Base-by-base conservation (phyloP, 257 asterid genomes). In the Datura wrightii region DNA sequence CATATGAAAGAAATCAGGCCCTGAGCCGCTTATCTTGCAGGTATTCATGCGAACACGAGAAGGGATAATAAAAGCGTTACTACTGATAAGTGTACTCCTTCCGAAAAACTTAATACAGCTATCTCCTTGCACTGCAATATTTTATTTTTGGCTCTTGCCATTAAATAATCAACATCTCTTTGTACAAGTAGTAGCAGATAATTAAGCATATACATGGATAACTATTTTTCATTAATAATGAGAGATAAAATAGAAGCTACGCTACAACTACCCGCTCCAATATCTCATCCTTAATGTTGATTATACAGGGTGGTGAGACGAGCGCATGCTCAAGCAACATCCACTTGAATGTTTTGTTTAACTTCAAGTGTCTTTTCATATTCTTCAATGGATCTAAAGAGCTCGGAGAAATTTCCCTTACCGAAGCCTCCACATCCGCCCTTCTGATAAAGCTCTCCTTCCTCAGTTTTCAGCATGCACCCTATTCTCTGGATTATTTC, bases 381-480 rank as follows among this genome's bases (percentile, higher is more conserved):
- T 76, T 94, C 98, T 85, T 96, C 98, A 0, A 94, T 92, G 6
- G 98, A 94, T 85, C 88, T 96, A 86, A 96, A 96, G 87, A 94
- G 98, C 82, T 96, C 98, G 0, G 98, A 92, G 89, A 96, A 93
- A 88, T 96, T 96, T 11, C 99, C 99, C 87, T 94, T 94, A 34
- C 99, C 98, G 13, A 94, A 96, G 82, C 99, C 99, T 86, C 99
- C 99, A 88, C 98, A 96, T 16, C 97, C 99, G 7, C 95, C 94
- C 90, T 96, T 96, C 92, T 96, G 98, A 86, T 90, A 93, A 10
- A 63, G 13, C 86, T 91, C 84, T 14, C 98, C 99, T 19, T 87
- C 34, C 2, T 2, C 79, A 31, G 94, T 42, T 42, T 70, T 10
- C 10, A 70, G 34, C 54, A 42, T 70, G 37, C 37, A 70, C 54